These are phyloP conservation scores for Suhomyces anneliseae DNA, from an alignment of 1,139 yeast species.

Conservation along the genomic window DNA sequence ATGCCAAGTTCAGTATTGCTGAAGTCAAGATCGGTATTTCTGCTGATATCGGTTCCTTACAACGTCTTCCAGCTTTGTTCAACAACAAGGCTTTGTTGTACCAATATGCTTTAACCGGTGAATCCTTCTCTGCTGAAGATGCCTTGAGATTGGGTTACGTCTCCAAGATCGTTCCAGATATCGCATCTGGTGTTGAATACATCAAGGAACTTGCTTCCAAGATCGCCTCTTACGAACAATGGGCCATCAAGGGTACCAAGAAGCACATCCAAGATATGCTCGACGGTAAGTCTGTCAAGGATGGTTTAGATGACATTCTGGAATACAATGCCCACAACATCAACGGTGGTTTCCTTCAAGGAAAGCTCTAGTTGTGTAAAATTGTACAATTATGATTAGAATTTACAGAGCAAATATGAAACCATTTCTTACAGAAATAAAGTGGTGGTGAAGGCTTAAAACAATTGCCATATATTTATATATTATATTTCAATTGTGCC, in stretches of 20 bases:
- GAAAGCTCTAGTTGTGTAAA: slow-evolving; percentile 1
- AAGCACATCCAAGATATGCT: slow-evolving; percentile 53
- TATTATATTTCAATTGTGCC: no score
- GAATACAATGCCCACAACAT: slow-evolving; percentile 50
- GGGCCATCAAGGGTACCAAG: slow-evolving; percentile 72
- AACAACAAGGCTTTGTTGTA: slow-evolving; percentile 60
- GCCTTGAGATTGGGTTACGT: slow-evolving; percentile 60
- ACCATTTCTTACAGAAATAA: no score
- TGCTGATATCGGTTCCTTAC: slow-evolving; percentile 79
- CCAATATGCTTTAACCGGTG: slow-evolving; percentile 67
- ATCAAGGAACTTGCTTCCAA: slow-evolving; percentile 53
- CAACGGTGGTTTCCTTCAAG: slow-evolving; percentile 27
- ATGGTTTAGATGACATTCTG: slow-evolving; percentile 57
- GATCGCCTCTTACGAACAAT: slow-evolving; percentile 50
- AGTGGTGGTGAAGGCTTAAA: no score
- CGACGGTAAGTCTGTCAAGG: slow-evolving; percentile 44
- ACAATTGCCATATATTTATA: no score
- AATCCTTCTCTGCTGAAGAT: slow-evolving; percentile 53
- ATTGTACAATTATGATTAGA: no score
- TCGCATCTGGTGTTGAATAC: slow-evolving; percentile 49
- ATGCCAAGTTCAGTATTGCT: slow-evolving; percentile 57
- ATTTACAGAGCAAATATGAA: no score
- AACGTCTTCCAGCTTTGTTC: slow-evolving; percentile 59
- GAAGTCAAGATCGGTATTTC: slow-evolving; percentile 76
- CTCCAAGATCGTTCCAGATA: slow-evolving; percentile 45